Conservation (phyloP, 345 rosid genomes). For the Corymbia maculata region DNA sequence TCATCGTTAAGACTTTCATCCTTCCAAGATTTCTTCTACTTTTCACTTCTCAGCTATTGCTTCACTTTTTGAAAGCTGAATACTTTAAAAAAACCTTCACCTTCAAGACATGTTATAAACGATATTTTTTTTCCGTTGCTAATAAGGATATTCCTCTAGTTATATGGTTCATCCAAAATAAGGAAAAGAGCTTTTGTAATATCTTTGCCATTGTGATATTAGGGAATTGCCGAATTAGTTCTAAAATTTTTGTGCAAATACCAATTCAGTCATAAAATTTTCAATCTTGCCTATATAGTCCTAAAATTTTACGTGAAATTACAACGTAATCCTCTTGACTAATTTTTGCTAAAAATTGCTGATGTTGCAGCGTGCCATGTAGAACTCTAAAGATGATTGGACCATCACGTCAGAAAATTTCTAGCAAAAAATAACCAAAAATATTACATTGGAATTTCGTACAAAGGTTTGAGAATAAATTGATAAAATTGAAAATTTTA, state of each 20-base stretch:
- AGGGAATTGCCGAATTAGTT: accelerated
- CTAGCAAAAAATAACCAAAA: too few relatives aligned
- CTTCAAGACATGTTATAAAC: not conserved
- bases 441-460: too few relatives aligned
- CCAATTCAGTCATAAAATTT: not conserved
- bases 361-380: too few relatives aligned
- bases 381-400: not conserved
- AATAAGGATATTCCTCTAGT: too few relatives aligned
- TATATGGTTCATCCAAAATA: not conserved
- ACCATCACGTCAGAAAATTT: too few relatives aligned
- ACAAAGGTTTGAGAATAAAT: too few relatives aligned
- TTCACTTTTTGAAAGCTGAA: not conserved
- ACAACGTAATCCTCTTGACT: too few relatives aligned
- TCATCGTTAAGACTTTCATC: not conserved
- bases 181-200: not conserved
- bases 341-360: not conserved
- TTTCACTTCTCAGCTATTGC: not conserved
- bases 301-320: too few relatives aligned
- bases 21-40: not conserved
- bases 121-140: too few relatives aligned
- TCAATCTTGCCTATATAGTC: too few relatives aligned
- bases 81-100: not conserved
- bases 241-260: not conserved
- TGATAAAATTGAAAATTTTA: too few relatives aligned
- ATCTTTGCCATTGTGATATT: accelerated